These are phyloP conservation scores for Alternaria brassicicola DNA, from an alignment of 2,329 filamentous ascomycete genomes.

Conservation along the genomic window DNA sequence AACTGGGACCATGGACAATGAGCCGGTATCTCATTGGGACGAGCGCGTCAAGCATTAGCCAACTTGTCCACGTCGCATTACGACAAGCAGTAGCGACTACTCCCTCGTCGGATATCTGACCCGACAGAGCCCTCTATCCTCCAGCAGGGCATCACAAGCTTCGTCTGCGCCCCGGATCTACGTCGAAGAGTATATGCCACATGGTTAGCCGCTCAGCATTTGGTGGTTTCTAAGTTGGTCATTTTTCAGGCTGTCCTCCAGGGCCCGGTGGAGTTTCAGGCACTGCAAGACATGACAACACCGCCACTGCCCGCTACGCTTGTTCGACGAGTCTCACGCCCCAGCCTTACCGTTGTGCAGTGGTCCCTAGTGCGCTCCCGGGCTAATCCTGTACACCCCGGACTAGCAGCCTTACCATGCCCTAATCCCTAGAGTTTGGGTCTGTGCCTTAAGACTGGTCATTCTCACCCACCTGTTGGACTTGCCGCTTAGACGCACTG, in stretches of 20 bases:
- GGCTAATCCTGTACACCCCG: constrained; percentile 42
- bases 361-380: constrained; percentile 35
- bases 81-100: constrained; percentile 21
- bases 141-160: constrained; percentile 33
- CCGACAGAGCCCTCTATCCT: constrained; percentile 30
- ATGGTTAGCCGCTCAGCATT: constrained; percentile 18
- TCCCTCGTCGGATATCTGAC: constrained; percentile 23
- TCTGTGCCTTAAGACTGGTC: constrained; percentile 40
- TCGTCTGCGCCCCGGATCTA: constrained; percentile 40
- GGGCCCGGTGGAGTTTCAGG: constrained; percentile 37
- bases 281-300: constrained; percentile 45
- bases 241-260: constrained; percentile 33
- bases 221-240: constrained; percentile 36
- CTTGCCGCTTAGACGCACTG: constrained; percentile 38
- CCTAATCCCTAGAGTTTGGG: constrained; percentile 35
- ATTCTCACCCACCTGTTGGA: constrained; percentile 34
- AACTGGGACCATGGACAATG: constrained; percentile 31
- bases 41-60: constrained; percentile 35
- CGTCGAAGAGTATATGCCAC: constrained; percentile 17
- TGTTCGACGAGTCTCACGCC: constrained; percentile 32
- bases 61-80: constrained; percentile 27
- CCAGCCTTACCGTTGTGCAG: constrained; percentile 48
- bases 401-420: constrained; percentile 40
- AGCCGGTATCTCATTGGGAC: constrained; percentile 34
- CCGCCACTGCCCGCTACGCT: constrained; percentile 47